Evolutionary conservation across 1,284 basidiomycete genomes (phyloP).

Genomic region (Cryptococcus sp.): DNA sequence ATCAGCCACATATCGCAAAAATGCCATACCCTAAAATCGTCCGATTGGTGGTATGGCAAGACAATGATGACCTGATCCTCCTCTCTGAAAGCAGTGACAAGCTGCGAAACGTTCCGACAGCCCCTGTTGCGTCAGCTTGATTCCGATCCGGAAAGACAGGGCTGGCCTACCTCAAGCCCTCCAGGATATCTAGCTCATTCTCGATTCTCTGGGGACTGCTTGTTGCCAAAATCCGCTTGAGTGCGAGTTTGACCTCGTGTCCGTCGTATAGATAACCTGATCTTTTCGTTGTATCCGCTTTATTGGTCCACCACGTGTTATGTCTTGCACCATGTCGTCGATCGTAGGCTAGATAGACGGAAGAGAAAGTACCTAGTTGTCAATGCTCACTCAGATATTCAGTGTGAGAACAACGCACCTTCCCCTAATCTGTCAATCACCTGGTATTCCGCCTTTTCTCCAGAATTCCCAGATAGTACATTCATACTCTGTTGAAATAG

Average conservation of each 20-base stretch:
- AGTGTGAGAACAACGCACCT: conserved; percentile 42
- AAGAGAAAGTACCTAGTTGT: conserved; percentile 84
- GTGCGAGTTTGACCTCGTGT: conserved; percentile 67
- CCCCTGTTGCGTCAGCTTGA: conserved; percentile 53
- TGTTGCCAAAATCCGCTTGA: conserved; percentile 97
- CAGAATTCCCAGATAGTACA: conserved; percentile 50
- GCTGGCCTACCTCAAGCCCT: conserved; percentile 55
- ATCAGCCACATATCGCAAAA: conserved; percentile 1
- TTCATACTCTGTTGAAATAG: conserved; percentile 57
- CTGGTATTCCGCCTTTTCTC: conserved; percentile 54
- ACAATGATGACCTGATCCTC: conserved; percentile 90
- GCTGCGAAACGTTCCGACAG: conserved; percentile 78
- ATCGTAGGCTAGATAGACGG: conserved; percentile 96
- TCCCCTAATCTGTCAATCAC: conserved; percentile 90
- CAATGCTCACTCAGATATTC: neutral
- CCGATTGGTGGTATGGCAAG: conserved; percentile 89
- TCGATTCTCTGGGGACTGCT: conserved; percentile 86
- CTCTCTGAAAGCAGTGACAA: conserved; percentile 90
- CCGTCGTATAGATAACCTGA: neutral
- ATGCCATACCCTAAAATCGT: conserved; percentile 78
- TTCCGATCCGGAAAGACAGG: neutral
- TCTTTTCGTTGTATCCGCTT: conserved; percentile 6
- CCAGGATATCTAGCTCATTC: conserved; percentile 93
- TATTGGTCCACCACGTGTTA: conserved; percentile 72
- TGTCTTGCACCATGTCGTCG: conserved; percentile 68